Base-by-base conservation (phyloP, 176 grass and related monocot species). In the Areca catechu region DNA sequence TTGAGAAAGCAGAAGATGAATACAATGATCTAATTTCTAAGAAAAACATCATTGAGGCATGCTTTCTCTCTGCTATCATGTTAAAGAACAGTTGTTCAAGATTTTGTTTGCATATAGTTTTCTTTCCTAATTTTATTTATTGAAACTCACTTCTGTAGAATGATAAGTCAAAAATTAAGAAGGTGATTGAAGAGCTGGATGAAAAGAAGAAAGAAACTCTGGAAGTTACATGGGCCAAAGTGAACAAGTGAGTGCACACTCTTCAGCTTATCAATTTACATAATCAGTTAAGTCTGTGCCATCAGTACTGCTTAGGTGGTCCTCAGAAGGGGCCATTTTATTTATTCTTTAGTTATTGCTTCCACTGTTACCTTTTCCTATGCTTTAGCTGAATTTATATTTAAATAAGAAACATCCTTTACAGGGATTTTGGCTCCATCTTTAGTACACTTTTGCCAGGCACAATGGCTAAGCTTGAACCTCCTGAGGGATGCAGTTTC, bases 201-300 rank as follows among this genome's bases (percentile, higher is more conserved):
- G 93, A 98, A 52, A 85, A 98, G 76, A 98, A 98, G 81, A 92
- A 98, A 65, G 84, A 98, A 71, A 98, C 93, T 53, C 71, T 98
- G 62, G 77, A 98, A 83, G 66, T 85, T 18, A 98, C 93, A 60
- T 98, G 93, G 93, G 69, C 88, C 58, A 98, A 92, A 98, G 93
- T 98, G 51, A 98, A 88, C 76, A 89, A 92, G 87, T 97, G 29
- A 85, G 83, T 82, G 34, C 10, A 14, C 34, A 43, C 12, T 43
- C 34, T 12, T 43, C 34, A 43, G 12, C 10, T 43, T 43, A 43
- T 43, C 7, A 43, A 43, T 43, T 43, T 43, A 12, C 34, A 43
- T 12, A 12, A 43, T 43, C 20, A 74, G 59, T 50, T 23, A 48
- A 70, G 24, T 53, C 17, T 55, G 24, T 34, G 34, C 34, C 10